Evolutionary conservation across 1,139 yeast genomes (phyloP).

Genomic region (Scheffersomyces illinoinensis): DNA sequence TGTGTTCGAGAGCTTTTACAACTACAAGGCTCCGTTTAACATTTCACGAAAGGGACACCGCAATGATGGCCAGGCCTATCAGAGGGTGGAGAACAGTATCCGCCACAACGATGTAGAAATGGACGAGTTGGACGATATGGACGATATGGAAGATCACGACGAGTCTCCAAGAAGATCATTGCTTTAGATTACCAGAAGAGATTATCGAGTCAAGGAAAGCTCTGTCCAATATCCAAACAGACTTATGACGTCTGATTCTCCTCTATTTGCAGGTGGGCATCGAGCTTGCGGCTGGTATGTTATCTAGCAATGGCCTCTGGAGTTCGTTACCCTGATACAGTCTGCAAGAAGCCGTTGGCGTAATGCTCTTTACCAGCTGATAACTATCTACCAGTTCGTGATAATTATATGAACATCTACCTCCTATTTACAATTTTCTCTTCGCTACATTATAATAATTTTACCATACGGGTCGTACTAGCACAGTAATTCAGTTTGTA

Average conservation of each 20-base stretch:
- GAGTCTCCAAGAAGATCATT: not conserved
- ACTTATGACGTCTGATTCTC: too few species aligned
- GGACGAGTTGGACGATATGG: slow-evolving; percentile 3
- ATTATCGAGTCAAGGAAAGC: not conserved
- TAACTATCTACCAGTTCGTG: too few species aligned
- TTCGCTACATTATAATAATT: too few species aligned
- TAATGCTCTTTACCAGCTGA: too few species aligned
- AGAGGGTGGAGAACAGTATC: not conserved
- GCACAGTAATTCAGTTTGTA: not conserved
- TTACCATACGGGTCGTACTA: too few species aligned
- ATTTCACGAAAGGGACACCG: not conserved
- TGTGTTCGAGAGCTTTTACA: slow-evolving; percentile 60
- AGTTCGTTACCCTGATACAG: too few species aligned
- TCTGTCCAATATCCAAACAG: not conserved
- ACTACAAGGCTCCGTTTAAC: slow-evolving; percentile 9
- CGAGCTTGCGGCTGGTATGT: too few species aligned
- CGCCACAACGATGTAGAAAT: not conserved
- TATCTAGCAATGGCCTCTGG: too few species aligned
- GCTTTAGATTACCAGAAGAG: not conserved
- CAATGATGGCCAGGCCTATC: not conserved
- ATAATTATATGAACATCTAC: too few species aligned
- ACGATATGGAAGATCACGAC: slow-evolving; percentile 1
- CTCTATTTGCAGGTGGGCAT: too few species aligned
- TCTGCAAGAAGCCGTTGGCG: too few species aligned
- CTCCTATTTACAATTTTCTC: too few species aligned